phyloP scores from a whole-genome alignment of 2,329 filamentous ascomycete species.

The Fusarium illudens region DNA sequence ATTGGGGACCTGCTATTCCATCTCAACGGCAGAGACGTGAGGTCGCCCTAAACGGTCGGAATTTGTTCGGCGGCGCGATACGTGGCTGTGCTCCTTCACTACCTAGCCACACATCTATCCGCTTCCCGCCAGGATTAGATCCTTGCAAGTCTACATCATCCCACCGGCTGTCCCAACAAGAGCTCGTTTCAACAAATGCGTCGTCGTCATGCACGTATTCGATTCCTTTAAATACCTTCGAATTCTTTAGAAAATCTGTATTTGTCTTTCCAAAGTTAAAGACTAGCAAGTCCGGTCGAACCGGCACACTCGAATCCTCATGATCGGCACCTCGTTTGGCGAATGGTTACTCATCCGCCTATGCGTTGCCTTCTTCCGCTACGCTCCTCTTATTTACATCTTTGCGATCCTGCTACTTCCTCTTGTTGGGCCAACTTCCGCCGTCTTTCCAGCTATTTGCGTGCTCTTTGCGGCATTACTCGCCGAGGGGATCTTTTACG shows the following conservation, averaged over 20 bases:
- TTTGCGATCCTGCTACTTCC: slow-evolving; percentile 41
- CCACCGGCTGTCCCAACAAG: slow-evolving; percentile 25
- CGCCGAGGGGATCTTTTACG: slow-evolving; percentile 55
- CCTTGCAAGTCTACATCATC: slow-evolving; percentile 22
- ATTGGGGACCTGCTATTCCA: too few relatives aligned
- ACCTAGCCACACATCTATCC: slow-evolving; percentile 22
- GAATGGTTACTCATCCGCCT: slow-evolving; percentile 57
- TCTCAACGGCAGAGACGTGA: too few relatives aligned
- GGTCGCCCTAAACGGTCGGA: too few relatives aligned
- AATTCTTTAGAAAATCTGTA: background rate
- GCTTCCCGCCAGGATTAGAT: background rate
- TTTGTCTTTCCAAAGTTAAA: background rate
- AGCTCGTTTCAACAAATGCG: slow-evolving; percentile 29
- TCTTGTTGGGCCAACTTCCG: slow-evolving; percentile 25
- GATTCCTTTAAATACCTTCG: background rate
- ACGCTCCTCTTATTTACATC: slow-evolving; percentile 53
- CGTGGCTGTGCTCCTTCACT: background rate
- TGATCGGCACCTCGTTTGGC: slow-evolving; percentile 50
- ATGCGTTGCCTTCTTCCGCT: slow-evolving; percentile 54
- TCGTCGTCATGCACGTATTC: slow-evolving; percentile 16
- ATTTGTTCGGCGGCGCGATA: too few relatives aligned
- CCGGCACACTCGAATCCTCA: slow-evolving; percentile 26
- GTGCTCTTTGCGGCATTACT: slow-evolving; percentile 45
- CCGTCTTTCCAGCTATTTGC: slow-evolving; percentile 20
- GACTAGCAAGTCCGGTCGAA: background rate